Percentiles rank a stretch among this genome's conserved stretches.
Conservation (phyloP, 352 stramenopile species). For the Globisporangium orthogonon region DNA sequence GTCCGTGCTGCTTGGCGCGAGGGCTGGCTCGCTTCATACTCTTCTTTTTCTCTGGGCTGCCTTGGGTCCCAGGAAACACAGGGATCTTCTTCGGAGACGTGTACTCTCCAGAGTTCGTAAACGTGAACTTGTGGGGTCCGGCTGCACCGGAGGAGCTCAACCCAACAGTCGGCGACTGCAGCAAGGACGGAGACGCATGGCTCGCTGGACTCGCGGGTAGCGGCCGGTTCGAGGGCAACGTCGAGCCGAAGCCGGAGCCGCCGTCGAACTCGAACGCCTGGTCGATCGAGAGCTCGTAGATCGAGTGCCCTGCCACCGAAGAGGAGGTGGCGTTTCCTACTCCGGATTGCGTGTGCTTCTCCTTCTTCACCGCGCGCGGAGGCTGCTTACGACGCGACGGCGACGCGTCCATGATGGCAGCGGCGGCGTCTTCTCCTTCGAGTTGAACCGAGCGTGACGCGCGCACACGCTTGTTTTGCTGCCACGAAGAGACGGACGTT, state of each 20-base stretch:
- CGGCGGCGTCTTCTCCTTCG: neutral
- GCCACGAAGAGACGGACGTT: too few relatives aligned
- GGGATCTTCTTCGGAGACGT: constrained; percentile 76
- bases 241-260: constrained; percentile 48
- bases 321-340: neutral
- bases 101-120: constrained; percentile 61
- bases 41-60: constrained; percentile 44
- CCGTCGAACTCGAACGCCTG: constrained; percentile 69
- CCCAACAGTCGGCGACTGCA: constrained; percentile 13
- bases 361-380: neutral
- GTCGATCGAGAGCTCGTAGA: constrained; percentile 39
- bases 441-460: neutral
- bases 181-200: constrained; percentile 4
- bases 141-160: neutral
- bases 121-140: constrained; percentile 52
- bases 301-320: constrained; percentile 1
- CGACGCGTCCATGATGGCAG: neutral
- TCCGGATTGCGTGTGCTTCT: neutral
- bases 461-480: neutral
- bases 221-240: constrained; percentile 51
- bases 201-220: constrained; percentile 26
- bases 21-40: constrained; percentile 14
- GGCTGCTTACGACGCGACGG: constrained; percentile 1
- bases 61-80: constrained; percentile 52
- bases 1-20: constrained; percentile 12